Evolutionary conservation across 2,329 filamentous ascomycete species (phyloP).

Genomic region (Paracamarosporium sp.): DNA sequence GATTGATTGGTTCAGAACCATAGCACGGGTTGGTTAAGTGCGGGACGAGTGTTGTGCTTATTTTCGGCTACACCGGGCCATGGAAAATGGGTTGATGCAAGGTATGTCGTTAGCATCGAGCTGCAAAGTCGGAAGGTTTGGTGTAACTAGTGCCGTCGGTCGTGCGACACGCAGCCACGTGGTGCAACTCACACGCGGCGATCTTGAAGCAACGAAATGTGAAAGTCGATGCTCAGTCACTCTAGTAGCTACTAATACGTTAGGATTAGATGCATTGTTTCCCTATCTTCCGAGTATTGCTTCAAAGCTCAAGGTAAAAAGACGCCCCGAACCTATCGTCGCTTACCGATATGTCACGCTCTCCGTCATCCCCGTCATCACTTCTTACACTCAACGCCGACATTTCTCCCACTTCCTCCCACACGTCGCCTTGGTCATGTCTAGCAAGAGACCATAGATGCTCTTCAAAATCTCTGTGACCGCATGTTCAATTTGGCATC

Average conservation of each 20-base stretch:
- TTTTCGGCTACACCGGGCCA: not conserved
- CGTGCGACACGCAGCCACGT: not conserved
- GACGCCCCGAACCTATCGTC: no score
- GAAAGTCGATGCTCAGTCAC: no score
- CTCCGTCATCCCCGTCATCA: not conserved
- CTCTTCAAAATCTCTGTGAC: not conserved
- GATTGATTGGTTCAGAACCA: not conserved
- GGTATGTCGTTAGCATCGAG: not conserved
- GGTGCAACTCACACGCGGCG: no score
- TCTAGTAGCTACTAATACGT: no score
- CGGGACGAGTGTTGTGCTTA: not conserved
- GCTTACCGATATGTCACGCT: no score
- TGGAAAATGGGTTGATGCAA: not conserved
- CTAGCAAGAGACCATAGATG: not conserved
- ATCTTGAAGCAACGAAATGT: no score
- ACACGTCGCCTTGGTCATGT: not conserved
- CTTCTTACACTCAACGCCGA: not conserved
- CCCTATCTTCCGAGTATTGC: no score
- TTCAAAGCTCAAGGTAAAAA: no score
- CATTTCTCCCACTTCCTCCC: slow-evolving; percentile 5
- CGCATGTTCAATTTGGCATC: slow-evolving; percentile 2
- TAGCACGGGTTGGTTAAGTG: not conserved
- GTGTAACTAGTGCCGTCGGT: not conserved
- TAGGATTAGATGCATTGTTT: no score
- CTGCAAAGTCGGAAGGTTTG: not conserved